These are phyloP conservation scores for Solanum appendiculatum DNA, from an alignment of 257 asterid genomes.

Conservation along the genomic window DNA sequence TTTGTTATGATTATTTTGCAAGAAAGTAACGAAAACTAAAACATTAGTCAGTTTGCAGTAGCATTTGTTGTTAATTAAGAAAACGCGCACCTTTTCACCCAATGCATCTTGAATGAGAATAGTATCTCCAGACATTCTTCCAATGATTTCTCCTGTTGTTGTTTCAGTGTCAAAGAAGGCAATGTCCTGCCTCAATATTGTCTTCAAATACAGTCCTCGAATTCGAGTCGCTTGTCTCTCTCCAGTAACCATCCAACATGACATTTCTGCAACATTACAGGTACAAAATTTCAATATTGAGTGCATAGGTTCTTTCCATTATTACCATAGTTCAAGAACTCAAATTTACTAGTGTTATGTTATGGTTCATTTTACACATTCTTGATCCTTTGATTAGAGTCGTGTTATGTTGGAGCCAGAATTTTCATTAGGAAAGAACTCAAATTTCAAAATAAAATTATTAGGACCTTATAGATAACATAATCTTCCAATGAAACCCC, in stretches of 20 bases:
- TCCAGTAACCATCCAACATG: conserved; percentile 66
- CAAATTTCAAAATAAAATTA: not conserved
- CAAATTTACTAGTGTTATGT: not conserved
- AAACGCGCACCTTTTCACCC: conserved; percentile 56
- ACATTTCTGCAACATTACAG: conserved; percentile 32
- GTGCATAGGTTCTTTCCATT: not conserved
- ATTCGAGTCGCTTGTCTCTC: conserved; percentile 57
- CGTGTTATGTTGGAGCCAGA: not conserved
- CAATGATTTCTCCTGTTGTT: conserved; percentile 52
- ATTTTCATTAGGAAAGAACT: not conserved
- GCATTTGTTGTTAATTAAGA: not conserved
- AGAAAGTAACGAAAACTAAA: not conserved
- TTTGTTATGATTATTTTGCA: not conserved
- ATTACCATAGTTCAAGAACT: not conserved
- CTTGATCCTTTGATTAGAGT: not conserved
- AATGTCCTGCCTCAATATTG: conserved; percentile 54
- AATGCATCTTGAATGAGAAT: conserved; percentile 79
- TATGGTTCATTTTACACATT: not conserved
- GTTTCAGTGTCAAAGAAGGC: conserved; percentile 61
- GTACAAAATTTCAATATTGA: not conserved
- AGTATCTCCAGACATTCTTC: conserved; percentile 58
- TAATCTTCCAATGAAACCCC: too few relatives aligned
- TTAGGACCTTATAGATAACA: not conserved
- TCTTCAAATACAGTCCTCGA: conserved; percentile 41
- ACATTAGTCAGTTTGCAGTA: not conserved